Conservation (phyloP, 1,284 basidiomycete genomes). For the Sanghuangporus weigelae region DNA sequence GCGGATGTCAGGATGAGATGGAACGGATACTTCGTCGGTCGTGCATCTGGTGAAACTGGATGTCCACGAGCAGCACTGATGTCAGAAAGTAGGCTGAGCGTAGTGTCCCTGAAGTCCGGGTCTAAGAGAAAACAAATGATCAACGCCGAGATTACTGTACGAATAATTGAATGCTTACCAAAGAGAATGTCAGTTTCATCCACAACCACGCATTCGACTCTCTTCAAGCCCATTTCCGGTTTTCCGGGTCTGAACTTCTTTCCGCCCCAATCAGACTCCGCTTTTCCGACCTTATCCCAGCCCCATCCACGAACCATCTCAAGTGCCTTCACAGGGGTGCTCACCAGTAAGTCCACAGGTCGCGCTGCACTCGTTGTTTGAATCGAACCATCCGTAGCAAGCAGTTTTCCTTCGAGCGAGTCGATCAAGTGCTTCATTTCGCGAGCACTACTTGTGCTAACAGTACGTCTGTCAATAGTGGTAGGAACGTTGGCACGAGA, state of each 20-base stretch:
- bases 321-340: slow-evolving; percentile 72
- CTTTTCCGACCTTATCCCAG: slow-evolving; percentile 50
- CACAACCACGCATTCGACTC: slow-evolving; percentile 80
- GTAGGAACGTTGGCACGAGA: slow-evolving; percentile 54
- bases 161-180: slow-evolving; percentile 39
- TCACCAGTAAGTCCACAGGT: slow-evolving; percentile 70
- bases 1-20: slow-evolving; percentile 81
- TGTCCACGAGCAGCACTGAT: slow-evolving; percentile 58
- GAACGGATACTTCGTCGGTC: slow-evolving; percentile 55
- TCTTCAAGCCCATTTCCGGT: slow-evolving; percentile 52
- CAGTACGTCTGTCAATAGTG: slow-evolving; percentile 22
- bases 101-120: slow-evolving; percentile 73
- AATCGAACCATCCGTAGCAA: slow-evolving; percentile 28
- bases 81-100: slow-evolving; percentile 60
- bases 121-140: slow-evolving; percentile 37
- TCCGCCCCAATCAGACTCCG: slow-evolving; percentile 27
- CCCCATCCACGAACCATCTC: slow-evolving; percentile 63
- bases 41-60: slow-evolving; percentile 29
- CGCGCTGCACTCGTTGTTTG: slow-evolving; percentile 14
- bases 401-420: slow-evolving; percentile 21
- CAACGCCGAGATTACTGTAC: background rate
- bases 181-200: slow-evolving; percentile 91
- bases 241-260: slow-evolving; percentile 34
- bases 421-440: slow-evolving; percentile 42
- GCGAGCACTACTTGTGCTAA: slow-evolving; percentile 36